Evolutionary conservation across 306 rosid genomes (phyloP), one percentile per base, ranked within the genome.

Genomic region (Gastrolobium villosum): DNA sequence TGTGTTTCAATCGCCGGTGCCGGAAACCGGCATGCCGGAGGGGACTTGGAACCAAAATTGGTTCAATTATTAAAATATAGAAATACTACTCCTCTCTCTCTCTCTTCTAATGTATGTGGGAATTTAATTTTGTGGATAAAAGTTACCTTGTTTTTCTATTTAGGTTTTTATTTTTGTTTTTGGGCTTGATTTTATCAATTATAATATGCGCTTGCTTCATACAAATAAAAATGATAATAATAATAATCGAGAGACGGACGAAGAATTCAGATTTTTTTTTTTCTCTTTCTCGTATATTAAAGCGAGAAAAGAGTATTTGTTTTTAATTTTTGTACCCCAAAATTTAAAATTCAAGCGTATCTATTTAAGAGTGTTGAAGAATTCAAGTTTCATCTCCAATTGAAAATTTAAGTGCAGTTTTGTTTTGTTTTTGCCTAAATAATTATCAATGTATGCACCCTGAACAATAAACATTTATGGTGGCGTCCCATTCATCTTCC

Each of bases 111-210:
- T 74, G 83, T 81, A 67, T 70, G 79, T 81, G 74, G 72, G 81
- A 81, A 67, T 41, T 79, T 75, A 39, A 65, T 72, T 72, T 83
- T 89, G 96, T 93, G 90, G 83, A 88, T 86, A 86, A 78, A 74
- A 36, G 49, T 64, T 40, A 68, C 37, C 52, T 46, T 40, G 62
- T 35, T 68, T 63, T 49, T 6, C 28, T 34, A 57, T 67, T 75
- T 81, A 37, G 6, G 15, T 73, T 31, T 60, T 54, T 36, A 35
- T 10, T 65, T 60, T 41, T 43, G 15, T 36, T 52, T 70, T 76
- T 41, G 7, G 31, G 59, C 44, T 76, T 80, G 62, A 9, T 28
- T 75, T 55, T 30, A 55, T 54, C 56, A 48, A 26, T 77, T 45
- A 77, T 15, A 31, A 49, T 52, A 40, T 70, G 74, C 53, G 71